Evolutionary conservation across 768 basidiomycete species (phyloP).

Genomic region (Russula abietina): DNA sequence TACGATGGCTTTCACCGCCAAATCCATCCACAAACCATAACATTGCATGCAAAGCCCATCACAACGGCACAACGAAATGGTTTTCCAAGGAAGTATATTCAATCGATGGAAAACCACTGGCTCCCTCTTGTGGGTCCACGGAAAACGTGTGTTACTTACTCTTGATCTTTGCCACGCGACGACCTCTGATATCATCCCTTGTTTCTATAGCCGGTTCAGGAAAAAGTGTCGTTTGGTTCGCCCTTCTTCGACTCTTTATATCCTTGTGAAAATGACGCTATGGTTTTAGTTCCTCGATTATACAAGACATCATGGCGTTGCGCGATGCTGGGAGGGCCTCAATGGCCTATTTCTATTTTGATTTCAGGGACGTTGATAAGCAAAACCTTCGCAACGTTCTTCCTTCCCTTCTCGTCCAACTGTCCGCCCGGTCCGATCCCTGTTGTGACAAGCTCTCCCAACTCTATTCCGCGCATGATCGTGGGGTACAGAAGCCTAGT

Average conservation of each 20-base stretch:
- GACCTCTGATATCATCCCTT: background rate
- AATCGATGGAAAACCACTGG: background rate
- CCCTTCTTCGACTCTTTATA: background rate
- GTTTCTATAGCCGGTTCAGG: constrained; percentile 3
- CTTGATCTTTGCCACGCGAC: background rate
- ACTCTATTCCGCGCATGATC: background rate
- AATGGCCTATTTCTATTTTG: constrained; percentile 3
- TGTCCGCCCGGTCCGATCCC: background rate
- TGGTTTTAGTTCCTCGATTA: background rate
- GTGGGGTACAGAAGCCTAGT: background rate
- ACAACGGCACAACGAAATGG: background rate
- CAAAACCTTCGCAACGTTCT: background rate
- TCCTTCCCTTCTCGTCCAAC: constrained; percentile 2
- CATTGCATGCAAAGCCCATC: background rate
- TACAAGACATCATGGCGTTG: background rate
- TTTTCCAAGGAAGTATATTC: background rate
- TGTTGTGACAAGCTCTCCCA: background rate
- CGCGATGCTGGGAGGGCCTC: background rate
- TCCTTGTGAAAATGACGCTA: background rate
- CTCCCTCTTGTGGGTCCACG: constrained; percentile 1
- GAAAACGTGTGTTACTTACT: background rate
- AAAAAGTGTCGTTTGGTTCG: constrained; percentile 8
- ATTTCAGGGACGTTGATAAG: background rate
- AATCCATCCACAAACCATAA: background rate
- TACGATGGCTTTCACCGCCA: constrained; percentile 33